Conservation (phyloP, 192 early-diverging fungal genomes). For the Coemansia sp. region DNA sequence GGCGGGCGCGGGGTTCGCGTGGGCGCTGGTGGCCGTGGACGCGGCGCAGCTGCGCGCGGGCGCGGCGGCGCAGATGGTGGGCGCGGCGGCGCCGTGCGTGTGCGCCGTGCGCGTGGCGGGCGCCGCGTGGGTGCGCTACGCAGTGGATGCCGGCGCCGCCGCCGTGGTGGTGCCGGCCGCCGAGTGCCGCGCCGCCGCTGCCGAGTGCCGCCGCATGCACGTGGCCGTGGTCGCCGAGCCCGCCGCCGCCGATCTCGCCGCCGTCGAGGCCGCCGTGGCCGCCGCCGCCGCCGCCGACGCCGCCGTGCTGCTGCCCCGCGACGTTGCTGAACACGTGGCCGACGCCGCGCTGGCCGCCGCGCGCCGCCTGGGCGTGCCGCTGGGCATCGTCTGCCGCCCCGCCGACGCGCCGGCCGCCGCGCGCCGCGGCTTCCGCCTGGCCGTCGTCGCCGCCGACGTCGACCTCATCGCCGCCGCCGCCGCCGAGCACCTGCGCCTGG, state of each 20-base stretch:
- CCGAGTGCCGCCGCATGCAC: not conserved
- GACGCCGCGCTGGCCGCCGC: constrained; percentile 5
- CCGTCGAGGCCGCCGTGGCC: constrained; percentile 17
- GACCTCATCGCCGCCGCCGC: constrained; percentile 24
- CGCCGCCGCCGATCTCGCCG: constrained; percentile 41
- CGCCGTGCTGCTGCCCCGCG: not conserved
- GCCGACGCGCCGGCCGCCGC: constrained; percentile 9
- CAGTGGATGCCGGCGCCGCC: constrained; percentile 39
- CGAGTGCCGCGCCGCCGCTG: constrained; percentile 1
- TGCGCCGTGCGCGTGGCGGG: constrained; percentile 40
- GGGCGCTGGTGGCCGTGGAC: constrained; percentile 36
- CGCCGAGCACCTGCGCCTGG: constrained; percentile 33
- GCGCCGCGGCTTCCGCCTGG: constrained; percentile 38
- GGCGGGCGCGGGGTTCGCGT: constrained; percentile 39
- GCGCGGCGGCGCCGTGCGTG: constrained; percentile 11
- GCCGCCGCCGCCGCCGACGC: not conserved
- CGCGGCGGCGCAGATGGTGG: constrained; percentile 45
- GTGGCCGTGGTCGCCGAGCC: constrained; percentile 5
- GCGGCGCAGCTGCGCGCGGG: constrained; percentile 19
- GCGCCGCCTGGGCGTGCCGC: constrained; percentile 13
- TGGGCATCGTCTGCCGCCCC: constrained; percentile 35
- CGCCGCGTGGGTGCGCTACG: constrained; percentile 33
- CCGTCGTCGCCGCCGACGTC: constrained; percentile 26
- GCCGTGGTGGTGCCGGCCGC: constrained; percentile 37
- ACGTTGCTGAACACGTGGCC: not conserved